Base-by-base conservation (phyloP, 805 yeast species). In the Henningerozyma blattae region DNA sequence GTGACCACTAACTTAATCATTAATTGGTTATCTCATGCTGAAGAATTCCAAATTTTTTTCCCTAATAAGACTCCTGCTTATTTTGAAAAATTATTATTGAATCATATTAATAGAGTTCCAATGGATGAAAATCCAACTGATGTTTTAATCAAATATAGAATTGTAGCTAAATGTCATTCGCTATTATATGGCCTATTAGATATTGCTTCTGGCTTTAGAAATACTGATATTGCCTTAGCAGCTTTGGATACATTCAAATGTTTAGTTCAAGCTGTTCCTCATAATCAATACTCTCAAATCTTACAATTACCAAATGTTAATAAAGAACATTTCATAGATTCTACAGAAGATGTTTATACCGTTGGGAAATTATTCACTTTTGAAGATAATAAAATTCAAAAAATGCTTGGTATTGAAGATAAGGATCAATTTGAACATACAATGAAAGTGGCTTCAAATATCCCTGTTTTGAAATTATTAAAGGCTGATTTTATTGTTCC, bases 271-370 rank as follows among this genome's bases (percentile, higher is more conserved):
- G 96, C 93, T 3, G 75, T 84, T 1, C 67, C 62, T 52, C 64
- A 45, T 60, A 72, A 36, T 46, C 65, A 46, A 38, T 65, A 71
- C 45, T 75, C 75, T 36, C 85, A 81, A 54, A 62, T 81, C 34
- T 64, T 81, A 39, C 97, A 91, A 62, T 67, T 89, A 41, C 95
- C 95, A 22, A 73, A 72, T 37, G 83, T 82, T 27, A 66, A 74
- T 39, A 46, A 61, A 12, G 58, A 66, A 15, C 61, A 59, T 16
- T 68, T 74, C 28, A 55, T 42, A 16, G 43, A 44, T 7, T 32
- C 28, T 14, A 31, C 29, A 45, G 47, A 12, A 32, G 53, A 51
- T 18, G 59, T 80, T 31, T 64, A 67, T 35, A 79, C 80, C 39
- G 50, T 82, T 32, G 87, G 91, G 32, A 82, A 80, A 52, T 59